phyloP scores from a whole-genome alignment of 495 filamentous ascomycete species.

The Aspergillus funiculosus region DNA sequence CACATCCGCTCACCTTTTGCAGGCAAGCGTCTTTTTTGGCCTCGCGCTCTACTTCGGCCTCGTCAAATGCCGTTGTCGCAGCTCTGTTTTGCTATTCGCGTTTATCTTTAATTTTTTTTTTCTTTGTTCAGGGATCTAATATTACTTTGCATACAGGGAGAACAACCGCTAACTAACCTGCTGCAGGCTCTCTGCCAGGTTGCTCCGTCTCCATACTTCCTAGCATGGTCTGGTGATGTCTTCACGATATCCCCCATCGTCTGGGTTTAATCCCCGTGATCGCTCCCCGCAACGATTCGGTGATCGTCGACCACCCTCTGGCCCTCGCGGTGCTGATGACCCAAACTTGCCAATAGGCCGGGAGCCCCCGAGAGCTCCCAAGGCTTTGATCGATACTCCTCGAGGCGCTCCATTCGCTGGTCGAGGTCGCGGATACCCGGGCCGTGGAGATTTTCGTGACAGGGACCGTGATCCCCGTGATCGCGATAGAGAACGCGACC shows the following conservation, averaged over 20 bases:
- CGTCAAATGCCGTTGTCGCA: too few species aligned
- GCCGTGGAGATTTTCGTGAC: conserved; percentile 58
- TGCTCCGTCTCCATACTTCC: conserved; percentile 12
- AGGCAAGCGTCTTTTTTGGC: conserved; percentile 1
- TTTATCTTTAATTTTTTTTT: conserved; percentile 1
- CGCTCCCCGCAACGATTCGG: conserved; percentile 44
- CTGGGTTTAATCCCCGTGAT: conserved; percentile 47
- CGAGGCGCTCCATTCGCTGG: conserved; percentile 46
- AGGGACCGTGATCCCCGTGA: conserved; percentile 49
- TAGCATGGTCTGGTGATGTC: conserved; percentile 49
- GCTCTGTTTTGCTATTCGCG: too few species aligned
- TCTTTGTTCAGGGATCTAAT: not conserved
- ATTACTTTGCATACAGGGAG: not conserved
- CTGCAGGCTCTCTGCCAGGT: conserved; percentile 20
- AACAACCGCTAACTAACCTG: conserved; percentile 15
- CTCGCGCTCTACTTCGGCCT: too few species aligned
- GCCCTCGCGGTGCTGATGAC: conserved; percentile 40
- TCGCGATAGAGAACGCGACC: conserved; percentile 39
- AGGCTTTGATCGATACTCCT: conserved; percentile 60
- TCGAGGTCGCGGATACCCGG: conserved; percentile 42
- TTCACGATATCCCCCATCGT: conserved; percentile 41
- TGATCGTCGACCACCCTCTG: conserved; percentile 39
- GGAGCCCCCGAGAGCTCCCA: conserved; percentile 65
- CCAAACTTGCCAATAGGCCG: conserved; percentile 34
- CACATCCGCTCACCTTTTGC: conserved; percentile 11